These are phyloP conservation scores for Aureobasidium sp. DNA, from an alignment of 2,329 filamentous ascomycete genomes.

Conservation along the genomic window DNA sequence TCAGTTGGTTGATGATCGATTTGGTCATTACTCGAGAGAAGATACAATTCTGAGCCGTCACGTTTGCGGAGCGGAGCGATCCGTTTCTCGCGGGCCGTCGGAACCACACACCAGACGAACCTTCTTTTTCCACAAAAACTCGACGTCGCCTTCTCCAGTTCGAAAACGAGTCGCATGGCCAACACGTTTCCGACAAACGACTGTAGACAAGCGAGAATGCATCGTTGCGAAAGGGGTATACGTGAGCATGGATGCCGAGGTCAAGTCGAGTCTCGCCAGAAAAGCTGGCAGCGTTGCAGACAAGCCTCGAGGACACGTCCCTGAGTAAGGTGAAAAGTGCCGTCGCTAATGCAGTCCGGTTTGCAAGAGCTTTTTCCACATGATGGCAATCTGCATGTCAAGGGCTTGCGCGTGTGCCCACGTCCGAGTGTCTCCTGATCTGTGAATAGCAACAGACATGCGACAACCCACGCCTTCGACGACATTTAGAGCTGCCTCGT, in stretches of 20 bases:
- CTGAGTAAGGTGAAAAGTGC: background rate
- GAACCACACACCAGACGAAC: background rate
- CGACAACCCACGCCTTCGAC: background rate
- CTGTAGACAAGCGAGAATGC: background rate
- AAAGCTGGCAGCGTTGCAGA: background rate
- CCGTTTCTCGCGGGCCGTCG: constrained; percentile 7
- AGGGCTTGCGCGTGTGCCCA: background rate
- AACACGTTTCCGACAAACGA: background rate
- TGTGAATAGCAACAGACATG: constrained; percentile 1
- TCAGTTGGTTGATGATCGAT: background rate
- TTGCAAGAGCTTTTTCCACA: background rate
- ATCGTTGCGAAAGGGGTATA: background rate
- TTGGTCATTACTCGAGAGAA: background rate
- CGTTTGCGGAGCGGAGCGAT: constrained; percentile 6
- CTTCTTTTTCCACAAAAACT: background rate
- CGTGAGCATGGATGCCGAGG: background rate
- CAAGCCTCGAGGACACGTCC: background rate
- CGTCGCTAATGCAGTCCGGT: constrained; percentile 6
- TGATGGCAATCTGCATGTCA: background rate
- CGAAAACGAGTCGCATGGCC: background rate
- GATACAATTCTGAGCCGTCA: background rate
- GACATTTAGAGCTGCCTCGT: background rate
- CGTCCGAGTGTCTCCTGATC: background rate
- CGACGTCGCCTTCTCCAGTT: background rate
- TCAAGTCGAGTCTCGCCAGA: background rate